Percentiles rank a stretch among this genome's conserved stretches.
These are phyloP conservation scores for Suhomyces taliae DNA, from an alignment of 1,139 yeast genomes.

Conservation along the genomic window DNA sequence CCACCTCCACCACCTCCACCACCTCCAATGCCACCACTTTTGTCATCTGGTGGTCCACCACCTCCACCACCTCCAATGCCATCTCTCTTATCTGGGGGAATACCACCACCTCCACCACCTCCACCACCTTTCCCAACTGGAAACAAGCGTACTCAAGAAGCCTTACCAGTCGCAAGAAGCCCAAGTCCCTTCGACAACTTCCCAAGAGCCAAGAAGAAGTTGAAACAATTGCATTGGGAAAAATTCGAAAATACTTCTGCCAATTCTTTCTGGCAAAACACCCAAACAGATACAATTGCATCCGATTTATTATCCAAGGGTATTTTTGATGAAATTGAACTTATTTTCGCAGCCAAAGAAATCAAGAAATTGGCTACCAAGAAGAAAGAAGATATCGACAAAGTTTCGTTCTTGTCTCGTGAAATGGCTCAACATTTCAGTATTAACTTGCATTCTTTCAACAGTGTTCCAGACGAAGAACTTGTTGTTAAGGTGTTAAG, in stretches of 20 bases:
- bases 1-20: constrained; percentile 13
- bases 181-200: constrained; percentile 52
- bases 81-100: constrained; percentile 6
- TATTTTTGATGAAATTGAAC: constrained; percentile 72
- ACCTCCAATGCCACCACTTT: constrained; percentile 12
- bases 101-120: constrained; percentile 26
- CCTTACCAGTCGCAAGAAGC: constrained; percentile 10
- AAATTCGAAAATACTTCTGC: constrained; percentile 59
- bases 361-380: constrained; percentile 55
- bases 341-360: constrained; percentile 77
- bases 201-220: constrained; percentile 75
- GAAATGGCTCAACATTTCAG: constrained; percentile 80
- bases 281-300: constrained; percentile 46
- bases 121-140: constrained; percentile 23
- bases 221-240: constrained; percentile 85
- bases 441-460: constrained; percentile 67
- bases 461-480: constrained; percentile 53
- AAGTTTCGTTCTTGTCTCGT: constrained; percentile 61
- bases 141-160: constrained; percentile 9
- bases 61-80: constrained; percentile 23
- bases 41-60: constrained; percentile 17
- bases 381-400: constrained; percentile 49
- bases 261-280: constrained; percentile 64
- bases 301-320: constrained; percentile 64
- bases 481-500: constrained; percentile 56